Evolutionary conservation across 139 green algal genomes (phyloP).

Genomic region (Coelastrella sp.): DNA sequence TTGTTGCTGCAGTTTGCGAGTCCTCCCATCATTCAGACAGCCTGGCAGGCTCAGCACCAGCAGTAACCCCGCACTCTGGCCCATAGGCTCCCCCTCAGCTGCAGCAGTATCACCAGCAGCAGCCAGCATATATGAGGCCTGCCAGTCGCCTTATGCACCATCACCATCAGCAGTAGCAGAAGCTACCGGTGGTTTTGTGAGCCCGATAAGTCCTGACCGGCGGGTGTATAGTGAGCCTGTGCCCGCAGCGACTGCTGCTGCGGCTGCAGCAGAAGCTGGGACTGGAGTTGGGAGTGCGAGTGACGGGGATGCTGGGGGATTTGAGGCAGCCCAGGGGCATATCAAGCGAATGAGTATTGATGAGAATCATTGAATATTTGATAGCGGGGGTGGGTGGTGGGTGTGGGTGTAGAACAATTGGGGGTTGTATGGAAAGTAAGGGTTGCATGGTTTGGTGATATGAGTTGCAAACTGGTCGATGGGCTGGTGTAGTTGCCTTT

Average conservation of each 20-base stretch:
- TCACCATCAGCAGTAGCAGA: no score
- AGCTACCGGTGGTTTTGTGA: no score
- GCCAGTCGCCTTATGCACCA: no score
- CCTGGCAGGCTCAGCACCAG: conserved; percentile 20
- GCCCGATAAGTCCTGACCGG: no score
- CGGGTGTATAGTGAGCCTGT: neutral
- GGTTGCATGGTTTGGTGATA: no score
- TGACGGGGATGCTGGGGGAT: neutral
- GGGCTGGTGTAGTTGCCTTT: no score
- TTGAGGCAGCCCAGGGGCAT: neutral
- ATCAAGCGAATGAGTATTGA: conserved; percentile 34
- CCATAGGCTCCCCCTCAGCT: neutral
- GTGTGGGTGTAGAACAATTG: no score
- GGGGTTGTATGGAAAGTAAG: no score
- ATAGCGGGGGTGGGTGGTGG: no score
- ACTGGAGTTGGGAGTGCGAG: neutral
- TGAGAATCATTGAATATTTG: neutral
- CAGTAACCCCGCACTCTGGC: conserved; percentile 15
- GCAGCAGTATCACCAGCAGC: conserved; percentile 4
- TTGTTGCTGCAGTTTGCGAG: neutral
- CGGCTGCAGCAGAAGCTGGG: neutral
- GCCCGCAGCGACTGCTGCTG: neutral
- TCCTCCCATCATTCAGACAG: conserved; percentile 21
- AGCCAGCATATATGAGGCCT: no score
- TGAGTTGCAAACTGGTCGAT: no score